Conservation (phyloP, 1,139 yeast species). For the Scheffersomyces lignicola region DNA sequence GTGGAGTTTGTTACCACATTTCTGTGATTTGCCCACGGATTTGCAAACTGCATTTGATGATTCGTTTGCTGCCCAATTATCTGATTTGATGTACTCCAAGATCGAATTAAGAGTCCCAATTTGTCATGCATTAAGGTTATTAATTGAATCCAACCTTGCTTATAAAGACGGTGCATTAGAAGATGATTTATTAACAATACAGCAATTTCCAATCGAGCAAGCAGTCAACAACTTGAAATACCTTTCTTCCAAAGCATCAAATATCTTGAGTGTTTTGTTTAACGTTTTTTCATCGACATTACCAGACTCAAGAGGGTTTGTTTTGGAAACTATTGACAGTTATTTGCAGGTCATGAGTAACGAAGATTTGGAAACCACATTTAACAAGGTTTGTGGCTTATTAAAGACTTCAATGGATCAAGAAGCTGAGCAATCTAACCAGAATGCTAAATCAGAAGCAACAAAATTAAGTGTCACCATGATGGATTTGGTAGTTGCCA, state of each 20-base stretch:
- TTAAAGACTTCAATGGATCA: constrained; percentile 75
- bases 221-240: constrained; percentile 61
- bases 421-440: constrained; percentile 31
- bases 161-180: constrained; percentile 61
- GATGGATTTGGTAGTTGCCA: constrained; percentile 87
- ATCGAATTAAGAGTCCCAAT: constrained; percentile 75
- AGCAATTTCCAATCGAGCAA: constrained; percentile 57
- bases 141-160: constrained; percentile 75
- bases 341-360: constrained; percentile 71
- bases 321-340: constrained; percentile 81
- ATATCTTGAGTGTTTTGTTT: constrained; percentile 81
- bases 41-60: constrained; percentile 63
- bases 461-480: constrained; percentile 71
- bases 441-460: constrained; percentile 17
- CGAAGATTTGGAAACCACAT: constrained; percentile 69
- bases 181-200: constrained; percentile 58
- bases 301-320: constrained; percentile 80
- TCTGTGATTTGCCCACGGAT: constrained; percentile 85
- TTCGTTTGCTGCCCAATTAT: constrained; percentile 72
- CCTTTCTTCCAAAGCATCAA: constrained; percentile 65
- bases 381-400: constrained; percentile 81
- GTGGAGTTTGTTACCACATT: constrained; percentile 89
- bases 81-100: constrained; percentile 72
- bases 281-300: constrained; percentile 87
- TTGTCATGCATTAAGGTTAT: constrained; percentile 75